Evolutionary conservation across 495 filamentous ascomycete genomes (phyloP).

Genomic region (Hypoxylon intermedium): DNA sequence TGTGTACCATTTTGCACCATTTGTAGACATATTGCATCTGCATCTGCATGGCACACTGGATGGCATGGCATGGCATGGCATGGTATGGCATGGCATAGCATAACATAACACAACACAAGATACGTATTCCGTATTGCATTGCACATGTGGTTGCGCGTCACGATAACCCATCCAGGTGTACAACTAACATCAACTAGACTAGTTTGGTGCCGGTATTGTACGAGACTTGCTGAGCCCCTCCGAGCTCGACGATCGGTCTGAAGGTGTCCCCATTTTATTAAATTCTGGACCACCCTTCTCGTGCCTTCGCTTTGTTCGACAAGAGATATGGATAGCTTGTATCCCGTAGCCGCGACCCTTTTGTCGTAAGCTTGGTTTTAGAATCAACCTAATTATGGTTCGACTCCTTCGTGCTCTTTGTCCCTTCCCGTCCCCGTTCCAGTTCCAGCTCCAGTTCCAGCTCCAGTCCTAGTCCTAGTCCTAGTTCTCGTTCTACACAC

Average conservation of each 20-base stretch:
- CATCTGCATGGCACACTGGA: neutral
- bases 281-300: conserved; percentile 41
- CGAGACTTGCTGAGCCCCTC: conserved; percentile 3
- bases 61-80: neutral
- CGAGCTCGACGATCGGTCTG: conserved; percentile 32
- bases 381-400: no score
- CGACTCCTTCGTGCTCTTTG: conserved; percentile 27
- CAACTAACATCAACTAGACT: no score
- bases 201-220: no score
- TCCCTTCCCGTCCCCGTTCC: conserved; percentile 3
- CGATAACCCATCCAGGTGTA: conserved; percentile 4
- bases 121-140: no score
- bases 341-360: neutral
- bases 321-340: neutral
- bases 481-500: neutral
- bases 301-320: conserved; percentile 32
- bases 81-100: no score
- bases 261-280: conserved; percentile 36
- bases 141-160: conserved; percentile 37
- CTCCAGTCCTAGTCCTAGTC: no score
- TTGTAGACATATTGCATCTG: conserved; percentile 1
- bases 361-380: neutral
- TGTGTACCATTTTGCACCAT: conserved; percentile 30
- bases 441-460: no score
- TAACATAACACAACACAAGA: no score